phyloP scores from a whole-genome alignment of 2,329 filamentous ascomycete species.

The Trichoderma asperellum region DNA sequence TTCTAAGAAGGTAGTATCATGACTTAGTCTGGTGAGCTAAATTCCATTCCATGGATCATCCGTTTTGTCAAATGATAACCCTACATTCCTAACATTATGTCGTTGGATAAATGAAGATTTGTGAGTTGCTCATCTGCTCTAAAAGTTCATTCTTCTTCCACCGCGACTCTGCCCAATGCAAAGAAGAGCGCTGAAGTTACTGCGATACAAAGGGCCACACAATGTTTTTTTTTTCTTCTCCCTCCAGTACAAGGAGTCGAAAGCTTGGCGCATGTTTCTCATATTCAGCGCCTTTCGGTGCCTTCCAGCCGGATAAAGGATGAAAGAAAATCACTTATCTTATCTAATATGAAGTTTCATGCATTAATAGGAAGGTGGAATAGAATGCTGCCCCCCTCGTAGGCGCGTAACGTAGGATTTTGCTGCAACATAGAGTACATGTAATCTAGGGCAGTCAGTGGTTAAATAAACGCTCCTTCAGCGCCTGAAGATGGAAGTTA shows the following conservation, averaged over 20 bases:
- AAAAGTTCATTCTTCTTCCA: background rate
- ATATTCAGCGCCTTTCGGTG: background rate
- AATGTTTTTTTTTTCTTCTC: background rate
- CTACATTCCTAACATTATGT: background rate
- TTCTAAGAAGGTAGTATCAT: constrained; percentile 25
- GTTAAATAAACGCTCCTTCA: background rate
- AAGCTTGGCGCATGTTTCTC: background rate
- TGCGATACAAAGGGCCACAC: background rate
- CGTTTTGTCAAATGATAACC: background rate
- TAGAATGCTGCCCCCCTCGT: background rate
- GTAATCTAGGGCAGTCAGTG: background rate
- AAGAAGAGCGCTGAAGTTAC: background rate
- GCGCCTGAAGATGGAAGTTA: constrained; percentile 16
- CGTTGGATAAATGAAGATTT: background rate
- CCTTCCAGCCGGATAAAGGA: background rate
- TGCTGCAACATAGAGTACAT: background rate
- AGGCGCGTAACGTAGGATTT: constrained; percentile 30
- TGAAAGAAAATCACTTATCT: background rate
- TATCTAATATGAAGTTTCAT: background rate
- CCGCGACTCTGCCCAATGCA: background rate
- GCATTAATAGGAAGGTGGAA: constrained; percentile 4
- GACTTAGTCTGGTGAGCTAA: constrained; percentile 15
- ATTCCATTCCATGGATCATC: background rate
- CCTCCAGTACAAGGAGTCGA: background rate
- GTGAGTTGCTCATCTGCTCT: background rate